Base-by-base conservation (phyloP, 345 rosid species). In the Crucihimalaya himalaica region DNA sequence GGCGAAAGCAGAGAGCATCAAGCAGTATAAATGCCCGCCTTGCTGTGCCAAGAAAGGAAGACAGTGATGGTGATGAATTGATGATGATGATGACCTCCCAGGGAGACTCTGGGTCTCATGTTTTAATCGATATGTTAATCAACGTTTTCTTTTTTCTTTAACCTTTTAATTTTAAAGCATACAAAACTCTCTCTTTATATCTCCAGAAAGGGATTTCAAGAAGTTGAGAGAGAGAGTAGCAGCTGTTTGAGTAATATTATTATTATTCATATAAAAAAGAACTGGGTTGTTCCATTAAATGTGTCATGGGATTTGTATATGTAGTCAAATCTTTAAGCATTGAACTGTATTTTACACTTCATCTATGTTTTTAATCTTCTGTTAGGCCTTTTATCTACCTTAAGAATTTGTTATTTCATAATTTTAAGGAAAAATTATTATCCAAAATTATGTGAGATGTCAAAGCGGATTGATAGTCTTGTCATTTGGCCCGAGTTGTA, bases 21-120 rank as follows among this genome's bases (percentile, higher is more conserved):
- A 91, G 86, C 95, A 91, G 65, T 91, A 91, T 80, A 87, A 86
- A 75, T 89, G 97, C 79, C 97, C 97, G 9, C 80, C 86, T 71
- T 91, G 97, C 91, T 84, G 91, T 84, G 52, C 84, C 57, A 91
- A 89, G 86, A 87, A 85, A 80, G 84, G 81, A 79, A 79, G 81
- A 79, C 81, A 83, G 83, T 83, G 83, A 79, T 62, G 50, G 11
- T 45, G 58, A 54, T 63, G 13, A 64, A 75, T 61, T 25, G 12
- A 29, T 62, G 68, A 28, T 65, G 39, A 23, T 35, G 15, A 58
- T 32, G 58, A 57, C 51, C 50, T 54, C 50, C 47, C 70, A 32
- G 21, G 29, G 58, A 45, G 35, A 59, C 25, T 62, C 65, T 69
- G 75, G 59, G 62, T 76, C 75, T 63, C 65, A 54, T 63, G 79